Evolutionary conservation across 2,329 filamentous ascomycete genomes (phyloP).

Genomic region (Apiospora arundinis): DNA sequence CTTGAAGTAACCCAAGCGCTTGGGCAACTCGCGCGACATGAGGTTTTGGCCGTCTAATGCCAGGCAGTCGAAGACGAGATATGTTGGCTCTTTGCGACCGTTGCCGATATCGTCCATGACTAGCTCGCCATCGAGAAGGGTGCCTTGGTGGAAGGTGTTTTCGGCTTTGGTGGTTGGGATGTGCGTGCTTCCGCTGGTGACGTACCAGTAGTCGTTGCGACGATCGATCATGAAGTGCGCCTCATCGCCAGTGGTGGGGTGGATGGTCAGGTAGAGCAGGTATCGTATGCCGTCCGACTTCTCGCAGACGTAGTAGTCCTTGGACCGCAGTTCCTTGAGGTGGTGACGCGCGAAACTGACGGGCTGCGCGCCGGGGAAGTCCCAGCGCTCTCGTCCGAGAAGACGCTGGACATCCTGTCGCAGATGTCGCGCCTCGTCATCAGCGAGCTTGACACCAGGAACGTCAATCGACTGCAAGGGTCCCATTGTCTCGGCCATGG

Average conservation of each 20-base stretch:
- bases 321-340: constrained; percentile 77
- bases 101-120: constrained; percentile 80
- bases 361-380: constrained; percentile 91
- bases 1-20: constrained; percentile 86
- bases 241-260: constrained; percentile 62
- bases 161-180: constrained; percentile 76
- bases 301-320: constrained; percentile 97
- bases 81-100: constrained; percentile 75
- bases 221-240: constrained; percentile 94
- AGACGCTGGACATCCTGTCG: constrained; percentile 77
- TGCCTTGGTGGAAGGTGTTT: constrained; percentile 75
- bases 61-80: constrained; percentile 92
- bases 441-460: constrained; percentile 70
- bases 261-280: constrained; percentile 84
- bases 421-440: constrained; percentile 65
- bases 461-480: constrained; percentile 50
- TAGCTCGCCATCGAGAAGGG: constrained; percentile 90
- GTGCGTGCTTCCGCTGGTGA: constrained; percentile 73
- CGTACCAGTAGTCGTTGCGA: constrained; percentile 95
- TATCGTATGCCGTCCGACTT: constrained; percentile 97
- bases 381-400: constrained; percentile 70
- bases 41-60: constrained; percentile 78
- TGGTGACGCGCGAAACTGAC: constrained; percentile 89
- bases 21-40: constrained; percentile 82
- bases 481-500: constrained; percentile 6